phyloP scores from a whole-genome alignment of 2,329 filamentous ascomycete species.

The Rugonectria rugulosa region DNA sequence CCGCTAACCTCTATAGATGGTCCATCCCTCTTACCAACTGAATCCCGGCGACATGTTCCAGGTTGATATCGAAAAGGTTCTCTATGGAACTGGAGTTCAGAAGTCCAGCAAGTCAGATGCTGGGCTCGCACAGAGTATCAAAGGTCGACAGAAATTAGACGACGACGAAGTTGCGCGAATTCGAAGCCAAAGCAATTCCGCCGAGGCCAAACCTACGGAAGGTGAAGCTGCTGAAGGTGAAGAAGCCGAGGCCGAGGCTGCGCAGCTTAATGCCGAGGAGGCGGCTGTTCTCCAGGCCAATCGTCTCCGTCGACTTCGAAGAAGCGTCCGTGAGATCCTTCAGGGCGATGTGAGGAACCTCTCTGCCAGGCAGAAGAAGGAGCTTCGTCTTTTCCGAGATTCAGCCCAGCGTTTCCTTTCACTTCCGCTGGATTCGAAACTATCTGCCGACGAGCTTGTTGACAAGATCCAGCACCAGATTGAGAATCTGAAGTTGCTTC shows the following conservation, averaged over 20 bases:
- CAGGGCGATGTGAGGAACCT: constrained; percentile 58
- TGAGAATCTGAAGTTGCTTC: constrained; percentile 42
- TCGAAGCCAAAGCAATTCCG: constrained; percentile 17
- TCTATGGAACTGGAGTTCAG: constrained; percentile 83
- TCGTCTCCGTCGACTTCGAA: constrained; percentile 40
- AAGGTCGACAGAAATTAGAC: constrained; percentile 38
- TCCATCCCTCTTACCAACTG: constrained; percentile 87
- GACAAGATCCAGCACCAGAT: constrained; percentile 44
- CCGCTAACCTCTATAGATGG: constrained; percentile 68
- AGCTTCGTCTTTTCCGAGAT: constrained; percentile 75
- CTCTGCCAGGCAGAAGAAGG: constrained; percentile 76
- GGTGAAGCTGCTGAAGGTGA: constrained; percentile 29
- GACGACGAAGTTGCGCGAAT: constrained; percentile 35
- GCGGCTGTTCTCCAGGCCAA: constrained; percentile 36
- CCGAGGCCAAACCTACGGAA: constrained; percentile 25
- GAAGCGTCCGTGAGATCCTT: constrained; percentile 44
- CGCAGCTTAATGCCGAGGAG: constrained; percentile 34
- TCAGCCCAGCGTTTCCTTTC: constrained; percentile 68
- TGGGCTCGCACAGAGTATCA: constrained; percentile 36
- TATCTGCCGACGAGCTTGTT: constrained; percentile 42
- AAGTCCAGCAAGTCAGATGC: constrained; percentile 56
- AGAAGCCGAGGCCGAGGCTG: constrained; percentile 34
- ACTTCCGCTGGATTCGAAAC: constrained; percentile 42
- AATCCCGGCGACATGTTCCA: constrained; percentile 99
- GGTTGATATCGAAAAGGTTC: constrained; percentile 86